A percentile compares a stretch with the other conserved stretches of the same genome.
Evolutionary conservation across 1,284 basidiomycete species (phyloP).

Genomic region (Cystobasidium pallidum): DNA sequence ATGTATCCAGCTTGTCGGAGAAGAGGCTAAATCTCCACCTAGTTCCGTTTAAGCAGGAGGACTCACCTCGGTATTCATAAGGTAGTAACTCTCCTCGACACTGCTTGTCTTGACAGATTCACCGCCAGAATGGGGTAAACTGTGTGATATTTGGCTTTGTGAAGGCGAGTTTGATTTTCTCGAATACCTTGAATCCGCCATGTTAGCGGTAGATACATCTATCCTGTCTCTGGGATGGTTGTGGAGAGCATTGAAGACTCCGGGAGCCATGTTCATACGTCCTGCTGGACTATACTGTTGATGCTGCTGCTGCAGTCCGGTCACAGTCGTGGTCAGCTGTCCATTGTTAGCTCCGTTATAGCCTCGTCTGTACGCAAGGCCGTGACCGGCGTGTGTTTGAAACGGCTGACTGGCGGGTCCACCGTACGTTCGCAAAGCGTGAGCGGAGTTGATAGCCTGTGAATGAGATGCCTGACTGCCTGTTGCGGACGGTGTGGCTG

Average conservation of each 20-base stretch:
- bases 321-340: not conserved
- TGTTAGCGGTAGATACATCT: conserved; percentile 20
- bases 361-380: not conserved
- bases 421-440: not conserved
- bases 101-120: conserved; percentile 37
- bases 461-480: not conserved
- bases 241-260: no score
- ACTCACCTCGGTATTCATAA: conserved; percentile 39
- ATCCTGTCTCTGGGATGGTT: conserved; percentile 28
- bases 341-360: not conserved
- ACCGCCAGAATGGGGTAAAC: conserved; percentile 23
- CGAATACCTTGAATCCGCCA: conserved; percentile 42
- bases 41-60: not conserved
- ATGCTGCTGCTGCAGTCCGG: conserved; percentile 6
- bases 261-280: not conserved
- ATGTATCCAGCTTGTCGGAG: no score
- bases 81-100: conserved; percentile 42
- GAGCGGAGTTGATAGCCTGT: not conserved
- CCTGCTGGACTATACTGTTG: conserved; percentile 4
- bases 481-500: not conserved
- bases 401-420: not conserved
- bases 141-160: conserved; percentile 20
- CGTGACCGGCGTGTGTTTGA: not conserved
- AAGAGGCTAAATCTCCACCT: not conserved
- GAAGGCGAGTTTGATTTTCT: conserved; percentile 30